Evolutionary conservation across 805 yeast genomes (phyloP).

Genomic region (Lipomyces lipofer): DNA sequence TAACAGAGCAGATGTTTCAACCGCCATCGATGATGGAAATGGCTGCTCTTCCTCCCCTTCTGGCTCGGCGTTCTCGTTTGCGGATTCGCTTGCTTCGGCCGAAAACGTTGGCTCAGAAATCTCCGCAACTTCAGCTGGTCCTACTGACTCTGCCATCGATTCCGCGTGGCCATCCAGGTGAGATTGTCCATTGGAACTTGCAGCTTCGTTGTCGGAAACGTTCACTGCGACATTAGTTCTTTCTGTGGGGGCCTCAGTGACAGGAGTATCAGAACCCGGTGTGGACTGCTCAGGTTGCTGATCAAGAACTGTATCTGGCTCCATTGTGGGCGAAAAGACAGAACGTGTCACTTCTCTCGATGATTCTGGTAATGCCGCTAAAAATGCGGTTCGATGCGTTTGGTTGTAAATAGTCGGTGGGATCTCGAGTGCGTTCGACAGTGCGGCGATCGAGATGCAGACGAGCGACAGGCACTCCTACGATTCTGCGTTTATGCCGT

Average conservation of each 20-base stretch:
- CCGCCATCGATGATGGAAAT: too few species aligned
- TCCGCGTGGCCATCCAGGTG: not conserved
- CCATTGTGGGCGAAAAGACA: not conserved
- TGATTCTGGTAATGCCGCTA: too few species aligned
- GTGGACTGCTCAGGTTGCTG: slow-evolving; percentile 9
- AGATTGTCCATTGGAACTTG: not conserved
- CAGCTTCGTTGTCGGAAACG: not conserved
- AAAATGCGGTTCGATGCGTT: too few species aligned
- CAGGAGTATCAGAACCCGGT: slow-evolving; percentile 1
- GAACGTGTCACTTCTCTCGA: too few species aligned
- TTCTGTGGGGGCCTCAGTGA: slow-evolving; percentile 5
- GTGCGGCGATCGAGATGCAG: too few species aligned
- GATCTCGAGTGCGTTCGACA: too few species aligned
- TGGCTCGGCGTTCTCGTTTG: not conserved
- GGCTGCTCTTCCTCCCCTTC: too few species aligned
- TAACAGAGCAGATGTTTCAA: too few species aligned
- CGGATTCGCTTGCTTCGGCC: not conserved
- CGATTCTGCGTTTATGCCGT: too few species aligned
- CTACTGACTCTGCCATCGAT: not conserved
- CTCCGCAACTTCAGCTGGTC: not conserved
- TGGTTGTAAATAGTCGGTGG: too few species aligned
- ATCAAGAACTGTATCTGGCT: not conserved
- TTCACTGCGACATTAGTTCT: not conserved
- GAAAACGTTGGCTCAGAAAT: not conserved
- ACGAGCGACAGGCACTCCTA: too few species aligned